These are phyloP conservation scores for Dillenia suffruticosa DNA, from an alignment of 164 flowering plant genomes.

Conservation along the genomic window DNA sequence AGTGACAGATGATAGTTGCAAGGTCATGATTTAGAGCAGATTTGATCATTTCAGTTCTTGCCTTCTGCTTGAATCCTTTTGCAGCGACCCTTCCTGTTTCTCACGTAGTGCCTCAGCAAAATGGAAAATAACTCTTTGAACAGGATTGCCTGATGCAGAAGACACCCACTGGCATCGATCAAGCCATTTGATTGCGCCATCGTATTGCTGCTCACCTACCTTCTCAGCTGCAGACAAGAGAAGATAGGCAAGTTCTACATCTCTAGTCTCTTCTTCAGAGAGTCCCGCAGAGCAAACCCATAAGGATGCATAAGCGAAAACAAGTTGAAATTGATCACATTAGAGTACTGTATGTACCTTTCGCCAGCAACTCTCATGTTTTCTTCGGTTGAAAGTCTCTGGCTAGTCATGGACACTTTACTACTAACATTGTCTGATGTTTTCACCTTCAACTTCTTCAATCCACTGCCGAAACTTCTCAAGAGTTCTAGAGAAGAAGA, in stretches of 20 bases:
- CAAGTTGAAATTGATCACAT: constrained; percentile 14
- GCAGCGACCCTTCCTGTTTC: constrained; percentile 15
- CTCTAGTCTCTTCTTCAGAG: constrained; percentile 22
- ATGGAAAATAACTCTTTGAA: constrained; percentile 23
- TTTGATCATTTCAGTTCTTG: not conserved
- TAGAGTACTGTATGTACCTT: constrained; percentile 21
- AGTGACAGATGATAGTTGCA: constrained; percentile 4
- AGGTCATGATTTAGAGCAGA: constrained; percentile 10
- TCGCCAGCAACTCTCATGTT: constrained; percentile 31
- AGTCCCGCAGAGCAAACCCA: constrained; percentile 23
- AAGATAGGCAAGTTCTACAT: constrained; percentile 30
- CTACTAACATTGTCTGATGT: no score
- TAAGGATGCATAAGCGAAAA: constrained; percentile 22
- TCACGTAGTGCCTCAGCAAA: constrained; percentile 34
- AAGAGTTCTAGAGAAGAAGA: no score
- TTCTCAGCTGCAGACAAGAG: constrained; percentile 39
- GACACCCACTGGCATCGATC: constrained; percentile 14
- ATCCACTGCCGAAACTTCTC: no score
- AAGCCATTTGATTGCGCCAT: constrained; percentile 27
- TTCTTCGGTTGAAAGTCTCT: constrained; percentile 23
- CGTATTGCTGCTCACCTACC: constrained; percentile 21
- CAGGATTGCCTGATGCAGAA: constrained; percentile 18
- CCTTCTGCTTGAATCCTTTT: not conserved
- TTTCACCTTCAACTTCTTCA: no score
- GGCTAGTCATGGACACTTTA: no score